Evolutionary conservation across 2,329 filamentous ascomycete genomes (phyloP).

Genomic region (Arthrocladium fulminans): DNA sequence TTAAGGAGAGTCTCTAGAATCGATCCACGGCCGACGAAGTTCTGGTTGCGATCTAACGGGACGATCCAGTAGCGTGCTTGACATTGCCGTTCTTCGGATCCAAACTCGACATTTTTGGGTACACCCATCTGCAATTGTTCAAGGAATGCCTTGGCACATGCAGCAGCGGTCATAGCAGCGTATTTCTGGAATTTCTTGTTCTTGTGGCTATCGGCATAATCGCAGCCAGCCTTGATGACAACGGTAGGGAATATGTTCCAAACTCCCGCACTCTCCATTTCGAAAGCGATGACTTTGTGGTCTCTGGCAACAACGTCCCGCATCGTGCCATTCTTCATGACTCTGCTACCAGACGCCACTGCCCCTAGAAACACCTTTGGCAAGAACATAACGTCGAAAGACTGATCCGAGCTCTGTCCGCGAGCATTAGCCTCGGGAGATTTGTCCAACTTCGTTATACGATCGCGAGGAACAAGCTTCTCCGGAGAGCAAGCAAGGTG

Average conservation of each 20-base stretch:
- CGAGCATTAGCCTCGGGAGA: conserved; percentile 7
- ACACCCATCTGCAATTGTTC: conserved; percentile 10
- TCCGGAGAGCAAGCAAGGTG: conserved; percentile 14
- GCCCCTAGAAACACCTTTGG: conserved; percentile 31
- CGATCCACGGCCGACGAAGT: not conserved
- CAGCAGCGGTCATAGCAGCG: conserved; percentile 17
- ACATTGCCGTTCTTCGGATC: too few species aligned
- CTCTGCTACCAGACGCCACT: conserved; percentile 33
- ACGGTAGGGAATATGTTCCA: conserved; percentile 16
- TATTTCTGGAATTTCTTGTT: conserved; percentile 16
- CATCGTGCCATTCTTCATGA: conserved; percentile 33
- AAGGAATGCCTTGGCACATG: conserved; percentile 16
- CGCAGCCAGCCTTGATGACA: conserved; percentile 20
- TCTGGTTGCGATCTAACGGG: not conserved
- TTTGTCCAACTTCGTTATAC: conserved; percentile 14
- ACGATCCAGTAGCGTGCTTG: conserved; percentile 4
- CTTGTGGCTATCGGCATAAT: conserved; percentile 23
- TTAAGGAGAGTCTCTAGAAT: not conserved
- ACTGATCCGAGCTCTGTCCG: not conserved
- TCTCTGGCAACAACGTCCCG: conserved; percentile 29
- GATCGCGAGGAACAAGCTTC: conserved; percentile 11
- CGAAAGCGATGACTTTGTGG: conserved; percentile 19
- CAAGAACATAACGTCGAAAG: not conserved
- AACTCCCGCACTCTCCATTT: conserved; percentile 21
- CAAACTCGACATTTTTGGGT: conserved; percentile 10